Percentiles rank a stretch among this genome's conserved stretches.
phyloP scores from a whole-genome alignment of 2,329 filamentous ascomycete species.

The Claviceps fusiformis region DNA sequence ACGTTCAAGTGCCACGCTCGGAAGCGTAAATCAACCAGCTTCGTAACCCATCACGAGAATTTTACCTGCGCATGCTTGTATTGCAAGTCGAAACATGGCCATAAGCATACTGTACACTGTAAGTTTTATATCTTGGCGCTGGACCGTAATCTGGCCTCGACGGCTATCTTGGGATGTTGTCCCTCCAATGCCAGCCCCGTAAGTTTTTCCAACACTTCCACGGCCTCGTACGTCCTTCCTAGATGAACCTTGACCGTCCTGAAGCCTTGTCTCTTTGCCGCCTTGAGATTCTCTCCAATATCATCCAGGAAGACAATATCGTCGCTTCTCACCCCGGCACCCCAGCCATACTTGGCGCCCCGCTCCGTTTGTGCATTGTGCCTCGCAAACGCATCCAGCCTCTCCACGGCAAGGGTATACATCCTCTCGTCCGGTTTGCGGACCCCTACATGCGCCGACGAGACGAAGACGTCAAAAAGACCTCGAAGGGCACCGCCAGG shows the following conservation, averaged over 20 bases:
- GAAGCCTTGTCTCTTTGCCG: slow-evolving; percentile 60
- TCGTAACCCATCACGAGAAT: too few relatives aligned
- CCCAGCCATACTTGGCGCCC: slow-evolving; percentile 29
- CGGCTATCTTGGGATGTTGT: slow-evolving; percentile 34
- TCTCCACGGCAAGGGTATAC: slow-evolving; percentile 58
- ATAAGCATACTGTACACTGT: background rate
- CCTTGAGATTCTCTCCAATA: slow-evolving; percentile 86
- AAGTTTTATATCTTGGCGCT: slow-evolving; percentile 29
- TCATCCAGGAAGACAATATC: slow-evolving; percentile 86
- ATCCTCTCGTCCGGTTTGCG: slow-evolving; percentile 77
- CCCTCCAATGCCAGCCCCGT: slow-evolving; percentile 55
- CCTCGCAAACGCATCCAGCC: slow-evolving; percentile 49
- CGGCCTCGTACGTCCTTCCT: slow-evolving; percentile 66
- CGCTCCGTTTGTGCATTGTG: slow-evolving; percentile 29
- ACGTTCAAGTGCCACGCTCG: too few relatives aligned
- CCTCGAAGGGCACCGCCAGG: slow-evolving; percentile 43
- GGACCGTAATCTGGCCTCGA: slow-evolving; percentile 22
- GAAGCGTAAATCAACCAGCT: too few relatives aligned
- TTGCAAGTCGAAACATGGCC: background rate
- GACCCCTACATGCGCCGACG: slow-evolving; percentile 72
- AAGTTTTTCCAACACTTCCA: slow-evolving; percentile 62
- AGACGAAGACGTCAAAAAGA: slow-evolving; percentile 78
- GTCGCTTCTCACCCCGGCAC: slow-evolving; percentile 36
- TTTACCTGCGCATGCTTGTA: too few relatives aligned
- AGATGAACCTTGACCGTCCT: slow-evolving; percentile 73